Conservation (phyloP, 306 rosid species). For the Pyrus communis region DNA sequence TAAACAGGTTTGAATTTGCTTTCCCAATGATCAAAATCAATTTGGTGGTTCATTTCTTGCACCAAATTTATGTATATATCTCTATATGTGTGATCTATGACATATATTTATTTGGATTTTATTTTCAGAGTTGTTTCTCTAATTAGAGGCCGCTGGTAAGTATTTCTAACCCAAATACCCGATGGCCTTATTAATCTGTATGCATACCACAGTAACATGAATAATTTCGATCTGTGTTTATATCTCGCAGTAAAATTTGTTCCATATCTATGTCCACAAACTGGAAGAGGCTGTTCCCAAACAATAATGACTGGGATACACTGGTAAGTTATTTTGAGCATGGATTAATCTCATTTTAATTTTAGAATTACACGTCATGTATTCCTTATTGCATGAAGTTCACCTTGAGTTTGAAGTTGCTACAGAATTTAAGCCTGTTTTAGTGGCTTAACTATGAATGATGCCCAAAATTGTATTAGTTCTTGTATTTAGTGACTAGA, state of each 20-base stretch:
- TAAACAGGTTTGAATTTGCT: neutral
- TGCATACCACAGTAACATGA: neutral
- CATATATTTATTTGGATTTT: neutral
- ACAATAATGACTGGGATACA: neutral
- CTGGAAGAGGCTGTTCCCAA: neutral
- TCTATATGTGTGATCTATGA: neutral
- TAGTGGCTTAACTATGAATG: neutral
- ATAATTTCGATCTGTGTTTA: neutral
- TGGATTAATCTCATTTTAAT: neutral
- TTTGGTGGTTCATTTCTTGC: neutral
- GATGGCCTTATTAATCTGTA: too few relatives aligned
- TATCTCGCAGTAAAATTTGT: neutral
- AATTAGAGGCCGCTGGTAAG: neutral
- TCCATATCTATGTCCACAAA: neutral
- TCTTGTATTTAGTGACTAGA: neutral
- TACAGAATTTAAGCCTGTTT: neutral
- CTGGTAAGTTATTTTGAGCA: neutral
- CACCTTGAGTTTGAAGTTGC: neutral
- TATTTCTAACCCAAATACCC: neutral
- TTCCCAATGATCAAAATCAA: neutral
- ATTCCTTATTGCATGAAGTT: neutral
- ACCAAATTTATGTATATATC: neutral
- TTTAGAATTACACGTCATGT: neutral
- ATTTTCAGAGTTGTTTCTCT: neutral
- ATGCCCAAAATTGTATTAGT: neutral